Percentiles rank a stretch among this genome's conserved stretches.
Evolutionary conservation across 1,139 yeast genomes (phyloP).

Genomic region (Hanseniaspora uvarum): DNA sequence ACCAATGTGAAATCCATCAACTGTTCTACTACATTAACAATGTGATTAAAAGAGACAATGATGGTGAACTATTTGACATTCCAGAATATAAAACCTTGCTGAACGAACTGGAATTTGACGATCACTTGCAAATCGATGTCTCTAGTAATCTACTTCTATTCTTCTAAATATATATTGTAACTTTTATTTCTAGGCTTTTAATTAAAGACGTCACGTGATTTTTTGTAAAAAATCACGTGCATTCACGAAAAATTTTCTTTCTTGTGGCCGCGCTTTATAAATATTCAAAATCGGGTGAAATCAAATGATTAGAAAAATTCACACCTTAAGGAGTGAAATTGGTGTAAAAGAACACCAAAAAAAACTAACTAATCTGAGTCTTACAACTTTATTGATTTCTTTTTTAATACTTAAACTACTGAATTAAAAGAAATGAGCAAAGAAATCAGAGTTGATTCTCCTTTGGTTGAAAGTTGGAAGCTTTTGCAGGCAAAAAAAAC

Average conservation of each 20-base stretch:
- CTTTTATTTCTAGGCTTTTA: not conserved
- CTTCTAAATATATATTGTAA: not conserved
- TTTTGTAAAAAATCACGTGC: not conserved
- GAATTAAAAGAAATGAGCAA: constrained; percentile 6
- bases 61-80: constrained; percentile 49
- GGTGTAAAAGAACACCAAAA: too few relatives aligned
- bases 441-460: constrained; percentile 25
- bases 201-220: not conserved
- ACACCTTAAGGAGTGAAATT: too few relatives aligned
- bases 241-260: too few relatives aligned
- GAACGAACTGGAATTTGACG: constrained; percentile 43
- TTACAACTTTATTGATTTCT: too few relatives aligned
- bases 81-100: constrained; percentile 49
- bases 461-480: constrained; percentile 36
- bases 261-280: too few relatives aligned
- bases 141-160: not conserved
- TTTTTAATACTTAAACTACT: not conserved
- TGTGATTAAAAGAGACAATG: constrained; percentile 32
- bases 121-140: constrained; percentile 47
- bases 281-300: too few relatives aligned
- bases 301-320: too few relatives aligned
- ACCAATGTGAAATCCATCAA: constrained; percentile 39
- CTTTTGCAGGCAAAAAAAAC: constrained; percentile 61
- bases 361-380: too few relatives aligned
- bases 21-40: constrained; percentile 39